Conservation (phyloP, 495 filamentous ascomycete species). For the Penicillium taxi region DNA sequence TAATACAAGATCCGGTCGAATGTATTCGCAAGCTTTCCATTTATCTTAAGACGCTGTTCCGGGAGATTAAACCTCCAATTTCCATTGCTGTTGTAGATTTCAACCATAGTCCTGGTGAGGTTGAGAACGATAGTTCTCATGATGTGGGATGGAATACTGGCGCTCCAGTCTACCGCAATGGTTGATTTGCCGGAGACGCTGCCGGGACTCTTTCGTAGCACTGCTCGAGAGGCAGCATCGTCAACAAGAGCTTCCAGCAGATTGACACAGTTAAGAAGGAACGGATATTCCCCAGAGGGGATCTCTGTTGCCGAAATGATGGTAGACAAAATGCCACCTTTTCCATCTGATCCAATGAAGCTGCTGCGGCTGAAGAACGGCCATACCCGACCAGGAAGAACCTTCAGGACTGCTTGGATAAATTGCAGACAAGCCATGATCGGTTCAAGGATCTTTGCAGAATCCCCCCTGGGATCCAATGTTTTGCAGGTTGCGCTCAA, state of each 20-base stretch:
- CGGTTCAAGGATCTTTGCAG: conserved; percentile 48
- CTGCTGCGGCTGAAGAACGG: conserved; percentile 73
- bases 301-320: conserved; percentile 72
- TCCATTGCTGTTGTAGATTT: conserved; percentile 71
- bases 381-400: conserved; percentile 81
- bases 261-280: conserved; percentile 61
- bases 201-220: conserved; percentile 57
- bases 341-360: conserved; percentile 63
- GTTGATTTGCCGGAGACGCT: conserved; percentile 46
- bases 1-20: conserved; percentile 66
- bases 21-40: conserved; percentile 49
- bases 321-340: conserved; percentile 62
- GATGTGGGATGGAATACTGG: conserved; percentile 68
- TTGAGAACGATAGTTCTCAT: conserved; percentile 64
- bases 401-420: conserved; percentile 55
- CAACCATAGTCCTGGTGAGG: conserved; percentile 63
- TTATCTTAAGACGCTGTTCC: conserved; percentile 56
- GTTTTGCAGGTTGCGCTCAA: conserved; percentile 66
- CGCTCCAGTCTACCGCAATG: conserved; percentile 48
- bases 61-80: conserved; percentile 73
- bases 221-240: conserved; percentile 62
- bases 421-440: conserved; percentile 73
- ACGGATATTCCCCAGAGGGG: conserved; percentile 62
- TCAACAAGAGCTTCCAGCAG: conserved; percentile 70
- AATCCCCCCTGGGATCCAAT: conserved; percentile 46